Evolutionary conservation across 2,329 filamentous ascomycete species (phyloP).

Genomic region (Cladosporium sp.): DNA sequence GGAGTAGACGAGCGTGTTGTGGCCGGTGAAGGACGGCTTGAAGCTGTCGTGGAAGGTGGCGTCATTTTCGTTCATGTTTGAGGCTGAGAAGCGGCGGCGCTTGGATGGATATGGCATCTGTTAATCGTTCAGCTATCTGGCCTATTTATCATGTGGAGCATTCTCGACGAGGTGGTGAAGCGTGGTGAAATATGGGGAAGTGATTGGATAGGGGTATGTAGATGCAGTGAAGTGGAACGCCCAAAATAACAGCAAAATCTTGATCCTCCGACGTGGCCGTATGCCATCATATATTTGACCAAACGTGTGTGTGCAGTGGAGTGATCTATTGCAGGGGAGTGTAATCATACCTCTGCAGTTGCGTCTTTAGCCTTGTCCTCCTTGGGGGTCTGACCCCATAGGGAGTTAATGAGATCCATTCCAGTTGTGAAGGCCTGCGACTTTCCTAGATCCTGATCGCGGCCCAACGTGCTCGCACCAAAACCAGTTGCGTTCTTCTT

Average conservation of each 20-base stretch:
- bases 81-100: constrained; percentile 45
- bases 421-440: constrained; percentile 75
- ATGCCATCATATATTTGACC: neutral
- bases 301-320: neutral
- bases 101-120: constrained; percentile 37
- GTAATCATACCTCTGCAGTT: constrained; percentile 80
- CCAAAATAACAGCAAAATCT: constrained; percentile 20
- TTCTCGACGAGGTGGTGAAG: neutral
- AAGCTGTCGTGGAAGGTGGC: constrained; percentile 70
- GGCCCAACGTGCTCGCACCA: constrained; percentile 25
- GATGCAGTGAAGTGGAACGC: constrained; percentile 26
- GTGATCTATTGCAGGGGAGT: constrained; percentile 1
- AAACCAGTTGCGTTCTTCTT: constrained; percentile 31
- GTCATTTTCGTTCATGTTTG: constrained; percentile 65
- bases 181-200: constrained; percentile 8
- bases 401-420: constrained; percentile 94
- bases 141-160: constrained; percentile 13
- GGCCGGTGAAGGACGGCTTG: constrained; percentile 77
- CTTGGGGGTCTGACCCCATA: constrained; percentile 74
- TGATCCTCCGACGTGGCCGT: constrained; percentile 30
- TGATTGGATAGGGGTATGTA: constrained; percentile 7
- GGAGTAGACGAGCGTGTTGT: constrained; percentile 70
- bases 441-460: constrained; percentile 27
- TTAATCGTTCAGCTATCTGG: constrained; percentile 37
- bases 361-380: constrained; percentile 49